Conservation (phyloP, 768 basidiomycete species). For the Collybia sp. region DNA sequence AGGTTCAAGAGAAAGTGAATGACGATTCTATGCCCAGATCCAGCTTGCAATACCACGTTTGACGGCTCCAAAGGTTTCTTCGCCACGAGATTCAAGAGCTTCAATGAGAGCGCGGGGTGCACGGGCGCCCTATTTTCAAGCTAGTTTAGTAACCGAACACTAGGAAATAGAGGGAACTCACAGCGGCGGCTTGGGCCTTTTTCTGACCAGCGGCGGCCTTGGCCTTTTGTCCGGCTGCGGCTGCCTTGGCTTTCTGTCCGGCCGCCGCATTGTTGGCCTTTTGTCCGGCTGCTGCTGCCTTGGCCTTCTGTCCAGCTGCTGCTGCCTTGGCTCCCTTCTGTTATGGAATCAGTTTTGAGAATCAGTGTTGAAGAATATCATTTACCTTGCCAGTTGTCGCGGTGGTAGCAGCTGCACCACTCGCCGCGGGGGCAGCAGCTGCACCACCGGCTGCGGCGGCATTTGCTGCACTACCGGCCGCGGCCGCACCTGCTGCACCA, state of each 20-base stretch:
- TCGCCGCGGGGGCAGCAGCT: not conserved
- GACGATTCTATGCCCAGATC: constrained; percentile 21
- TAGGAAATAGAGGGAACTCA: too few species aligned
- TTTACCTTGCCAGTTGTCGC: too few species aligned
- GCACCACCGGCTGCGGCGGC: constrained; percentile 7
- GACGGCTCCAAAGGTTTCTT: constrained; percentile 15
- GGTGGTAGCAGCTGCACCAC: too few species aligned
- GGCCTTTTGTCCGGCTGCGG: too few species aligned
- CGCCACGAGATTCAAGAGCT: constrained; percentile 19
- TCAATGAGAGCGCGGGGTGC: constrained; percentile 31
- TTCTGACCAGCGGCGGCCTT: too few species aligned
- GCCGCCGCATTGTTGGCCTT: too few species aligned
- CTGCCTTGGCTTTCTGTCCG: too few species aligned
- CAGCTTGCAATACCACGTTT: constrained; percentile 21
- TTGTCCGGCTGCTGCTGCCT: too few species aligned
- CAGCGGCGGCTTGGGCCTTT: not conserved
- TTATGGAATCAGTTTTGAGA: not conserved
- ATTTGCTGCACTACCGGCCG: constrained; percentile 5
- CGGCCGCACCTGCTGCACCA: constrained; percentile 5
- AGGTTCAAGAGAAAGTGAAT: too few species aligned
- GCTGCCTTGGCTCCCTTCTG: not conserved
- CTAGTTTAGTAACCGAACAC: not conserved
- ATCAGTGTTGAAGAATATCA: too few species aligned
- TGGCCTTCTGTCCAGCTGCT: not conserved
- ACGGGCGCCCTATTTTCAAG: constrained; percentile 30